These are phyloP conservation scores for Clitocybe nebularis DNA, from an alignment of 1,284 basidiomycete genomes.

Conservation along the genomic window DNA sequence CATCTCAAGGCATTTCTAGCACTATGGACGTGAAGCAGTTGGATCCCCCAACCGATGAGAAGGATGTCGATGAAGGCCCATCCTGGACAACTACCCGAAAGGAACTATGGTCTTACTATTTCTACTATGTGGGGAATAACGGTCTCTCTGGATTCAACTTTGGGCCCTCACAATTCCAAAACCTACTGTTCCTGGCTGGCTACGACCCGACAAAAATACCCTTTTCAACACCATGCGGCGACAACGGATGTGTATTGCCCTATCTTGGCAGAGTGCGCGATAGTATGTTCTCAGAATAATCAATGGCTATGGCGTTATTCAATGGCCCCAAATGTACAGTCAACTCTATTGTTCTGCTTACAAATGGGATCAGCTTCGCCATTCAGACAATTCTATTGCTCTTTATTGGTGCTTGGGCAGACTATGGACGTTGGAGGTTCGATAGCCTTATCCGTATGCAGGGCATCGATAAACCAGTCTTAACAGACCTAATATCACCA, in stretches of 20 bases:
- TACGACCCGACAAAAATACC: slow-evolving; percentile 60
- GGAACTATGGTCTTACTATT: slow-evolving; percentile 70
- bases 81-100: slow-evolving; percentile 43
- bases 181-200: slow-evolving; percentile 66
- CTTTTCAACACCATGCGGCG: slow-evolving; percentile 49
- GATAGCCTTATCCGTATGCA: neutral
- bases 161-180: slow-evolving; percentile 75
- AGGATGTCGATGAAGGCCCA: neutral
- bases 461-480: neutral
- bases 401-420: slow-evolving; percentile 70
- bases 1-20: too few species aligned
- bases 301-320: too few species aligned
- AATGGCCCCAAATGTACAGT: slow-evolving; percentile 36
- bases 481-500: slow-evolving; percentile 69
- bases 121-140: slow-evolving; percentile 72
- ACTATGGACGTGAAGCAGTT: too few species aligned
- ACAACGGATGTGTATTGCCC: slow-evolving; percentile 58
- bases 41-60: too few species aligned
- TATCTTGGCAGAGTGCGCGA: slow-evolving; percentile 62
- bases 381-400: slow-evolving; percentile 65
- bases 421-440: slow-evolving; percentile 76
- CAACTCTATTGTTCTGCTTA: slow-evolving; percentile 73
- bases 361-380: slow-evolving; percentile 73
- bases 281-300: slow-evolving; percentile 48
- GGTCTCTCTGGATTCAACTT: slow-evolving; percentile 74